phyloP scores from a whole-genome alignment of 148 eudicot genomes.

The Vaccinium macrocarpon region DNA sequence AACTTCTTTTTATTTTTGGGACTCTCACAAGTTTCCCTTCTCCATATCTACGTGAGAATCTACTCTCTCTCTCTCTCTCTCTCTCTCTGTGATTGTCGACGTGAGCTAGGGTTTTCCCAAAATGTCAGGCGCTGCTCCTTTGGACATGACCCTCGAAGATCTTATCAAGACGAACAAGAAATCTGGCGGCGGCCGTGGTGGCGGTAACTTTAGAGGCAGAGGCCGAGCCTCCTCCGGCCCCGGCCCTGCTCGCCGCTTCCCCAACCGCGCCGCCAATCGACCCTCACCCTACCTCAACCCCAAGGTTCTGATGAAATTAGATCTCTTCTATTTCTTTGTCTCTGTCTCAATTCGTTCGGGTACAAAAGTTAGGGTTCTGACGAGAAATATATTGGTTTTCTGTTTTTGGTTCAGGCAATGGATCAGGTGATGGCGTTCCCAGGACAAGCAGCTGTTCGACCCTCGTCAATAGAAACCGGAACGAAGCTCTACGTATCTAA shows the following conservation, averaged over 20 bases:
- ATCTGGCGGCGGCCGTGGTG: slow-evolving; percentile 33
- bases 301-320: slow-evolving; percentile 31
- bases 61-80: background rate
- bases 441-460: slow-evolving; percentile 35
- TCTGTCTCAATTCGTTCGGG: background rate
- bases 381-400: background rate
- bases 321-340: background rate
- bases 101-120: slow-evolving; percentile 10
- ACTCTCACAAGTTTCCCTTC: no score
- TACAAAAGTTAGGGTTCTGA: background rate
- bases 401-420: slow-evolving; percentile 43
- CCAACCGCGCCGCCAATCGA: slow-evolving; percentile 61
- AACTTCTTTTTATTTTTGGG: no score
- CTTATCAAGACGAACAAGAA: slow-evolving; percentile 81
- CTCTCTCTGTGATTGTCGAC: no score
- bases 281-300: slow-evolving; percentile 58
- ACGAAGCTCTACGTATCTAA: slow-evolving; percentile 90
- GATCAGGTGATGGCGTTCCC: slow-evolving; percentile 38
- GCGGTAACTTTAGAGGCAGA: slow-evolving; percentile 38
- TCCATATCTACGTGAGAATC: no score
- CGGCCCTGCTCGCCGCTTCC: slow-evolving; percentile 69
- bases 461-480: slow-evolving; percentile 71
- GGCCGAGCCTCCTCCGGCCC: slow-evolving; percentile 42
- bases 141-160: slow-evolving; percentile 88
- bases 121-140: slow-evolving; percentile 63